phyloP scores from a whole-genome alignment of 192 early-diverging fungal species.

The Coemansia sp. region DNA sequence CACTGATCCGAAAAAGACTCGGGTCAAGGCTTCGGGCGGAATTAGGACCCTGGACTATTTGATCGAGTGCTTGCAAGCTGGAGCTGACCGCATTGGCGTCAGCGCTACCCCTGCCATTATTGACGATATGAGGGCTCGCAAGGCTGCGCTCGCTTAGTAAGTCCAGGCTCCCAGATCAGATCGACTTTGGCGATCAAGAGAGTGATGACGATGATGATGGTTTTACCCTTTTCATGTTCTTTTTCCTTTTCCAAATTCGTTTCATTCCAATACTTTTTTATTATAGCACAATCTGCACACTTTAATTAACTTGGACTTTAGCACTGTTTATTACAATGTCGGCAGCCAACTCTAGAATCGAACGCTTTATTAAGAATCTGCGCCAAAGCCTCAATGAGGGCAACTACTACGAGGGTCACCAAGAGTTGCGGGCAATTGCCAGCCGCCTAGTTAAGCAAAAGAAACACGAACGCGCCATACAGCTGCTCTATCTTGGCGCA shows the following conservation, averaged over 20 bases:
- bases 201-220: neutral
- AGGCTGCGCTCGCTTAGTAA: constrained; percentile 4
- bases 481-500: constrained; percentile 80
- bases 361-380: constrained; percentile 60
- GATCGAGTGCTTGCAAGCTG: constrained; percentile 56
- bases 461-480: constrained; percentile 72
- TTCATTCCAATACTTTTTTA: neutral
- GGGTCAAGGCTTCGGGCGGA: constrained; percentile 65
- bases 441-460: constrained; percentile 90
- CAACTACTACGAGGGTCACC: constrained; percentile 97
- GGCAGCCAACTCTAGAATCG: constrained; percentile 41
- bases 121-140: constrained; percentile 55
- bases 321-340: constrained; percentile 13
- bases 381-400: constrained; percentile 73
- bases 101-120: constrained; percentile 59
- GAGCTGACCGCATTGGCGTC: constrained; percentile 61
- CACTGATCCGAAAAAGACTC: constrained; percentile 36
- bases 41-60: constrained; percentile 61
- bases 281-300: constrained; percentile 9
- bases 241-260: neutral
- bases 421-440: constrained; percentile 94
- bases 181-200: neutral
- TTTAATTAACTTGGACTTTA: neutral
- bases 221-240: neutral
- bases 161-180: neutral